These are phyloP conservation scores for Conticribra guillardii DNA, from an alignment of 108 stramenopile species.

Conservation along the genomic window DNA sequence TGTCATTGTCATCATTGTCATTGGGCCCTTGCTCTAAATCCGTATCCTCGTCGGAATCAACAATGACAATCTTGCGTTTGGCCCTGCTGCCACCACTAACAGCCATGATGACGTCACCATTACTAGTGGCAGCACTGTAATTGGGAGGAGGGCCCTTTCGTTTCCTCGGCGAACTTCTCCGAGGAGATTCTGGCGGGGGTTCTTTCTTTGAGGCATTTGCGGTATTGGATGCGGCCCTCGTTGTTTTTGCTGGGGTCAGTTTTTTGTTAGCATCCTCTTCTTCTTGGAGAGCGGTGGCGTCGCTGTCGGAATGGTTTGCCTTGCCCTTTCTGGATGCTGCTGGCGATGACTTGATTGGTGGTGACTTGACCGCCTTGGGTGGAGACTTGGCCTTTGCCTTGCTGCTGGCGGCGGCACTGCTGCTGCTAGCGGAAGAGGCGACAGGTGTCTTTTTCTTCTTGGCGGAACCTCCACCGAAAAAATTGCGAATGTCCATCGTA, in stretches of 20 bases:
- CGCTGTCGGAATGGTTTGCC: not conserved
- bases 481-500: conserved; percentile 62
- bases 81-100: not conserved
- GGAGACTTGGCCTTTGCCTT: not conserved
- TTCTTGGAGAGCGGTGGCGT: no score
- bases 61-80: not conserved
- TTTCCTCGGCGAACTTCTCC: not conserved
- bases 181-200: not conserved
- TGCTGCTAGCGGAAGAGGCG: not conserved
- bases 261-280: conserved; percentile 2
- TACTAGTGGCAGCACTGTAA: not conserved
- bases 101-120: not conserved
- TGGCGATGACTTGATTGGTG: not conserved
- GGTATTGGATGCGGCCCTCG: not conserved
- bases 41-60: conserved; percentile 22
- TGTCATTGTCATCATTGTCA: conserved; percentile 3
- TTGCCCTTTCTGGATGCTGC: not conserved
- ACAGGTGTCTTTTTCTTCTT: conserved; percentile 1
- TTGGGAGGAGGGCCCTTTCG: not conserved
- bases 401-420: not conserved
- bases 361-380: not conserved
- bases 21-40: not conserved
- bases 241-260: not conserved
- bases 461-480: conserved; percentile 42
- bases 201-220: no score